A percentile compares a stretch with the other conserved stretches of the same genome.
Evolutionary conservation across 257 asterid genomes (phyloP).

Genomic region (Hygrophila difformis): DNA sequence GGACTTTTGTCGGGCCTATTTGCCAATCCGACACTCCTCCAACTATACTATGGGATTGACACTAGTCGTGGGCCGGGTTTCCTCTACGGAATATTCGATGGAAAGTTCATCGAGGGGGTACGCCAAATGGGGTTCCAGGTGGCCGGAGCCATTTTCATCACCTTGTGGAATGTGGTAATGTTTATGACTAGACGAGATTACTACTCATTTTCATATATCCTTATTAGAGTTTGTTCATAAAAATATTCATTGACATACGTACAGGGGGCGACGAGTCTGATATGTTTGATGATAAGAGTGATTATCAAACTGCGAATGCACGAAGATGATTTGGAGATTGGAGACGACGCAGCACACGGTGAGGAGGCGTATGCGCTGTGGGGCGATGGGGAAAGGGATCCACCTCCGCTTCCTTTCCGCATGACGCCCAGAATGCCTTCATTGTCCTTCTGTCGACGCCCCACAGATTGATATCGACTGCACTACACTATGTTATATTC

Average conservation of each 20-base stretch:
- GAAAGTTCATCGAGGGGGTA: constrained; percentile 20
- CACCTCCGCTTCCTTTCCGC: constrained; percentile 41
- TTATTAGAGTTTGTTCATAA: too few relatives aligned
- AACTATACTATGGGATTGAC: constrained; percentile 16
- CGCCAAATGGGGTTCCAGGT: constrained; percentile 42
- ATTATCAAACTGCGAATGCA: constrained; percentile 35
- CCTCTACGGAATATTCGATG: constrained; percentile 28
- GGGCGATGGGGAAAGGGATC: constrained; percentile 46
- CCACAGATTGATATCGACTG: too few relatives aligned
- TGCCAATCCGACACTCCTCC: constrained; percentile 42
- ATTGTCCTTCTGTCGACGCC: too few relatives aligned
- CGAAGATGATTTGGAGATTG: constrained; percentile 49
- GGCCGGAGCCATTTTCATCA: constrained; percentile 40
- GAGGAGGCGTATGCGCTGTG: constrained; percentile 53
- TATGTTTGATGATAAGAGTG: constrained; percentile 22
- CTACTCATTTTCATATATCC: constrained; percentile 43
- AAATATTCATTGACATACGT: too few relatives aligned
- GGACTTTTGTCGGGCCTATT: constrained; percentile 57
- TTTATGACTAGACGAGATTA: constrained; percentile 47
- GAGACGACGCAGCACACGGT: constrained; percentile 52
- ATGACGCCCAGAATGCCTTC: constrained; percentile 53
- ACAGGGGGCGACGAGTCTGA: too few relatives aligned
- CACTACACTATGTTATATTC: too few relatives aligned
- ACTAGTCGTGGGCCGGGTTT: constrained; percentile 35
- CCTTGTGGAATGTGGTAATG: constrained; percentile 37